Percentiles rank a stretch among this genome's conserved stretches.
Conservation (phyloP, 257 asterid genomes). For the Solanum rostratum region DNA sequence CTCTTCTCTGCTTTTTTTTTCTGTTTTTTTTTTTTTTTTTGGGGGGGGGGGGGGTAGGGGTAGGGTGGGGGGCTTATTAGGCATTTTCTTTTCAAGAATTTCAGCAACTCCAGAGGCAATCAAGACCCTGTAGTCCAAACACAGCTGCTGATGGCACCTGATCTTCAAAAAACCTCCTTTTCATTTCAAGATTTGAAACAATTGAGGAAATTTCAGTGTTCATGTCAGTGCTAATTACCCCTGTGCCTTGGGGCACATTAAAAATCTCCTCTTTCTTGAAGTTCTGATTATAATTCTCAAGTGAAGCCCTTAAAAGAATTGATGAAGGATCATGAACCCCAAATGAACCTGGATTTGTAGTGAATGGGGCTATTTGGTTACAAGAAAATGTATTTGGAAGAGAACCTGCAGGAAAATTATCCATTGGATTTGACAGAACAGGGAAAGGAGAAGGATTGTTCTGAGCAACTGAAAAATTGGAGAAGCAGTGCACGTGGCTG, state of each 20-base stretch:
- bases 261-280: conserved; percentile 27
- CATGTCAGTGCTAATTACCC: conserved; percentile 16
- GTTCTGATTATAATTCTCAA: conserved; percentile 27
- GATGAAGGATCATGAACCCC: conserved; percentile 18
- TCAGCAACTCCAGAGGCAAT: conserved; percentile 52
- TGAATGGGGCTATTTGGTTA: conserved; percentile 8
- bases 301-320: conserved; percentile 5
- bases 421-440: conserved; percentile 7
- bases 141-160: conserved; percentile 8
- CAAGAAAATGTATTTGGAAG: conserved; percentile 6
- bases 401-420: background rate
- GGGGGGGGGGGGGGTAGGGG: too few relatives aligned
- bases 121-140: conserved; percentile 38
- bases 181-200: conserved; percentile 44
- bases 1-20: background rate
- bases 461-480: conserved; percentile 12
- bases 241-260: conserved; percentile 42
- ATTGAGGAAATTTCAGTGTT: conserved; percentile 38
- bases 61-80: background rate
- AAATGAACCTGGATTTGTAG: conserved; percentile 2
- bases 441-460: background rate
- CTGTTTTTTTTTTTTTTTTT: too few relatives aligned
- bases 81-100: background rate
- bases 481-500: conserved; percentile 58
- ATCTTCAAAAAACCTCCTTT: conserved; percentile 31